Conservation (phyloP, 2,329 filamentous ascomycete species). For the Arthroderma uncinatum region DNA sequence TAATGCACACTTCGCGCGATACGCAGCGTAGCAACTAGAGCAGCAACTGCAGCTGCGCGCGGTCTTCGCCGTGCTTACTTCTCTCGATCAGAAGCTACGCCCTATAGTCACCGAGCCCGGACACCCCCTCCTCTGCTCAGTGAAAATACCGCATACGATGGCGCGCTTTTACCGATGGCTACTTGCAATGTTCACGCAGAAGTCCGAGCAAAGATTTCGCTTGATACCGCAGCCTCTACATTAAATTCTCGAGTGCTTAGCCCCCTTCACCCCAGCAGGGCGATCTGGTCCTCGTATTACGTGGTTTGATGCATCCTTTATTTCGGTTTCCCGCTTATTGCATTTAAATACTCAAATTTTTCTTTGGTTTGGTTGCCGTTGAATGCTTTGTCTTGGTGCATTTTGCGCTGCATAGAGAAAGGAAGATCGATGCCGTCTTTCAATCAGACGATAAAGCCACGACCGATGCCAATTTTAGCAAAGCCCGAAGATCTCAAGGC, state of each 20-base stretch:
- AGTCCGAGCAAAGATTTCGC: background rate
- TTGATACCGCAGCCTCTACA: background rate
- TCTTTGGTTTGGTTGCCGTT: background rate
- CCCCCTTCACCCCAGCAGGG: background rate
- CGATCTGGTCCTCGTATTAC: constrained; percentile 4
- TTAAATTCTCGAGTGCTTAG: background rate
- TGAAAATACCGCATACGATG: background rate
- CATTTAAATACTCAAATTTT: background rate
- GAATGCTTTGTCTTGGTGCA: background rate
- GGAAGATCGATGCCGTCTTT: background rate
- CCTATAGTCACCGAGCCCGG: no score
- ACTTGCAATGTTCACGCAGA: background rate
- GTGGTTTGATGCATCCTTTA: background rate
- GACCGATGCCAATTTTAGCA: background rate
- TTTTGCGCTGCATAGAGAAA: background rate
- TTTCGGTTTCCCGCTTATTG: background rate
- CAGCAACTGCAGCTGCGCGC: background rate
- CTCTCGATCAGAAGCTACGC: no score
- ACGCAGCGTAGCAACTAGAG: background rate
- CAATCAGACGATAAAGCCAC: background rate
- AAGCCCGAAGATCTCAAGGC: background rate
- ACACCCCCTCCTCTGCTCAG: background rate
- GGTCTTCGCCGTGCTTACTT: no score
- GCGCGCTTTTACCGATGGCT: background rate
- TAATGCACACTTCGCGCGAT: background rate